A percentile compares a stretch with the other conserved stretches of the same genome.
These are phyloP conservation scores for Fonsecaea multimorphosa DNA, from an alignment of 2,329 filamentous ascomycete genomes.

Conservation along the genomic window DNA sequence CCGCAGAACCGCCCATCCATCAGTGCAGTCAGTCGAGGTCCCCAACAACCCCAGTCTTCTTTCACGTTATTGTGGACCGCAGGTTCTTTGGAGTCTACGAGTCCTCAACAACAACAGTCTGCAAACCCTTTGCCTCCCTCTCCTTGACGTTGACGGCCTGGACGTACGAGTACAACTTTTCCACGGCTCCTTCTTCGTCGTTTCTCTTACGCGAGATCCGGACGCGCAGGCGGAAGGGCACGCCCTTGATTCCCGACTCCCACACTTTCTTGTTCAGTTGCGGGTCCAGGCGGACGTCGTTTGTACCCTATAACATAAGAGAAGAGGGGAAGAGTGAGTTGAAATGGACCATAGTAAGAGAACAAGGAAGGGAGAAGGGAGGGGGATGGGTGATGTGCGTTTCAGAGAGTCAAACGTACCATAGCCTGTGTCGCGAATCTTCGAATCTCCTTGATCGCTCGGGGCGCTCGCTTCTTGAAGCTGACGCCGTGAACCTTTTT, in stretches of 20 bases:
- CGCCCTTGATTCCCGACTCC: slow-evolving; percentile 98
- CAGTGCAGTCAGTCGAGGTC: no score
- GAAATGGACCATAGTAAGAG: background rate
- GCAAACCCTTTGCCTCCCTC: slow-evolving; percentile 87
- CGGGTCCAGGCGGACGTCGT: slow-evolving; percentile 96
- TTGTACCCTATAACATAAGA: slow-evolving; percentile 75
- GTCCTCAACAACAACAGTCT: slow-evolving; percentile 83
- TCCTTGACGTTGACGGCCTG: slow-evolving; percentile 98
- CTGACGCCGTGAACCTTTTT: slow-evolving; percentile 88
- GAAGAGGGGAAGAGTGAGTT: background rate
- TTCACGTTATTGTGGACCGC: no score
- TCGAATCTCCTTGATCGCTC: slow-evolving; percentile 99
- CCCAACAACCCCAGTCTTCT: no score
- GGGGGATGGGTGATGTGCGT: background rate
- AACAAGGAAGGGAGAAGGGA: slow-evolving; percentile 1
- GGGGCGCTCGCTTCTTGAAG: slow-evolving; percentile 99
- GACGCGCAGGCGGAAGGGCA: slow-evolving; percentile 94
- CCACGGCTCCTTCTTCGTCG: slow-evolving; percentile 99
- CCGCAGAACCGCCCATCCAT: no score
- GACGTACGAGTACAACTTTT: slow-evolving; percentile 99
- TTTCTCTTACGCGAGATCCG: slow-evolving; percentile 99
- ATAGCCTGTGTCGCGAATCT: slow-evolving; percentile 90
- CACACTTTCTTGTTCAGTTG: slow-evolving; percentile 99
- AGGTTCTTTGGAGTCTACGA: slow-evolving; percentile 50
- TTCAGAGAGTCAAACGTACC: slow-evolving; percentile 67